Base-by-base conservation (phyloP, 805 yeast genomes). In the Metschnikowia shivogae region DNA sequence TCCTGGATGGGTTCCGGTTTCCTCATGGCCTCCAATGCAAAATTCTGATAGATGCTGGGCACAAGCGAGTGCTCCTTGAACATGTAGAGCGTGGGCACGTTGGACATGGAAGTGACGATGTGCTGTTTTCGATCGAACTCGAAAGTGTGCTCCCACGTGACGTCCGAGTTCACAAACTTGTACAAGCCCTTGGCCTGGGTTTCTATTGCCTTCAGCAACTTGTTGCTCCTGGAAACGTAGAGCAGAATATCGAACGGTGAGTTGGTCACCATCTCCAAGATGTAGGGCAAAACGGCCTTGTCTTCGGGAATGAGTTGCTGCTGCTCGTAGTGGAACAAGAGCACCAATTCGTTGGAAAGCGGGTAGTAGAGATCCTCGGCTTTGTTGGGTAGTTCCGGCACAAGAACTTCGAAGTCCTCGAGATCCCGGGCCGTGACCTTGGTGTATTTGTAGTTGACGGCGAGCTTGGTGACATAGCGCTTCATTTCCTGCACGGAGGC, bases 11-110 rank as follows among this genome's bases (percentile, higher is more conserved):
- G 61, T 19, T 67, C 68, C 13, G 62, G 62, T 50, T 78, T 73
- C 50, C 93, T 72, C 45, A 77, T 73, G 53, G 84, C 87, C 39
- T 78, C 79, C 6, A 88, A 77, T 0, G 82, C 81, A 62, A 78
- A 80, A 45, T 78, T 80, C 52, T 78, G 85, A 51, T 62, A 82
- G 5, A 82, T 73, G 4, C 67, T 64, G 0, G 86, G 74, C 28
- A 76, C 56, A 44, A 78, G 58, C 11, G 80, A 67, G 43, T 77
- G 75, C 43, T 84, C 84, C 53, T 78, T 82, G 60, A 82, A 76
- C 19, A 83, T 66, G 27, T 81, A 63, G 14, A 86, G 54, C 12
- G 86, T 80, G 2, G 95, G 95, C 30, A 69, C 68, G 6, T 82
- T 71, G 0, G 89, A 72, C 22, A 81, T 37, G 1, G 83, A 70